These are phyloP conservation scores for Kwoniella heveanensis DNA, from an alignment of 768 basidiomycete species.

Conservation along the genomic window DNA sequence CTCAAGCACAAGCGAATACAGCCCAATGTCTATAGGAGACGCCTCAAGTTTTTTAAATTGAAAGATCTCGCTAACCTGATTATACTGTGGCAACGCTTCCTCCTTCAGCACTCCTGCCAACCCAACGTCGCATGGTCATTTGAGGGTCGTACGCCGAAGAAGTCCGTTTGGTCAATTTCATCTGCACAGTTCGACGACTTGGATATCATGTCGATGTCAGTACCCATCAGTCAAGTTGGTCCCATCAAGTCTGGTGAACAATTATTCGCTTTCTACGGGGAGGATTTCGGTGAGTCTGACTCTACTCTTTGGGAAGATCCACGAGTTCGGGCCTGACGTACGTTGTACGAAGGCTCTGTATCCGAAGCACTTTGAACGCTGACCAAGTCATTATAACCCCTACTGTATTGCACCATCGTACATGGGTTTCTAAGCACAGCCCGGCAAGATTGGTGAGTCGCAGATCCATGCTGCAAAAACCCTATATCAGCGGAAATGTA, in stretches of 20 bases:
- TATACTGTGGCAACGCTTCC: neutral
- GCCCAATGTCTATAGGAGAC: too few relatives aligned
- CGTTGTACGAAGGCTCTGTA: too few relatives aligned
- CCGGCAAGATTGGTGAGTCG: neutral
- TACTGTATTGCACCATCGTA: too few relatives aligned
- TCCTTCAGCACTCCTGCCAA: neutral
- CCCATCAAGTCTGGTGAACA: conserved; percentile 8
- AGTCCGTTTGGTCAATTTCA: neutral
- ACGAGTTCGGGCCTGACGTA: too few relatives aligned
- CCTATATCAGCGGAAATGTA: too few relatives aligned
- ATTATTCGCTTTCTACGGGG: conserved; percentile 9
- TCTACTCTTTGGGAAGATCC: neutral
- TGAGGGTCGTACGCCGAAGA: neutral
- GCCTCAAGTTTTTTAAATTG: too few relatives aligned
- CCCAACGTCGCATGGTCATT: neutral
- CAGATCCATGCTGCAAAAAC: neutral
- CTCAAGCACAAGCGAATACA: too few relatives aligned
- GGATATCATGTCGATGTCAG: neutral
- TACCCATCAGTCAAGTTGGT: neutral
- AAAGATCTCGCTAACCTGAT: neutral
- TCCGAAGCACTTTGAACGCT: too few relatives aligned
- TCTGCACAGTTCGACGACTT: neutral
- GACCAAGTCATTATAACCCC: neutral
- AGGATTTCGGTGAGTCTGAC: conserved; percentile 12
- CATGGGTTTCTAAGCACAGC: neutral